phyloP scores from a whole-genome alignment of 495 filamentous ascomycete genomes.

The Neurospora tetraspora region DNA sequence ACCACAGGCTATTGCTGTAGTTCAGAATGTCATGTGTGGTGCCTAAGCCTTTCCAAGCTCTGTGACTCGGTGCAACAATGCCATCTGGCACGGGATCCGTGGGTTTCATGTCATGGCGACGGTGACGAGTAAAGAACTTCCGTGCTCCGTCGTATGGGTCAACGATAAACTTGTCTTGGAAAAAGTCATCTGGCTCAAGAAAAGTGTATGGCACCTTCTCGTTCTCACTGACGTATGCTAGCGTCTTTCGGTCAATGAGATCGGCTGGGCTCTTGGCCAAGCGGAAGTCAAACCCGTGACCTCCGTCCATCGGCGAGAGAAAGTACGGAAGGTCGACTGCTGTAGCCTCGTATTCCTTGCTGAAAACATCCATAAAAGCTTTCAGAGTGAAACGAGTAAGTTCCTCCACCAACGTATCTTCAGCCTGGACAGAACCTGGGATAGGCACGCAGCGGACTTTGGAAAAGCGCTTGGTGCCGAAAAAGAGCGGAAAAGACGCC shows the following conservation, averaged over 20 bases:
- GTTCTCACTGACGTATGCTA: constrained; percentile 43
- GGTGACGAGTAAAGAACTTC: constrained; percentile 42
- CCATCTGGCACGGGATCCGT: constrained; percentile 29
- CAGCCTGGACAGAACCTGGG: constrained; percentile 29
- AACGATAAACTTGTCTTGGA: constrained; percentile 56
- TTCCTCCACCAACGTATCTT: constrained; percentile 28
- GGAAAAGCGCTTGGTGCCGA: constrained; percentile 51
- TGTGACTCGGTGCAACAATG: constrained; percentile 17
- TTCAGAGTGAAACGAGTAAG: constrained; percentile 63
- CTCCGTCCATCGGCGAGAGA: constrained; percentile 52
- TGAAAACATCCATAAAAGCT: constrained; percentile 80
- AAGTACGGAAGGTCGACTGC: constrained; percentile 69
- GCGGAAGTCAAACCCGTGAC: constrained; percentile 19
- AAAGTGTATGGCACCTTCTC: constrained; percentile 41
- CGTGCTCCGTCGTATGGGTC: constrained; percentile 68
- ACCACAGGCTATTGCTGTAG: constrained; percentile 35
- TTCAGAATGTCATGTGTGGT: constrained; percentile 27
- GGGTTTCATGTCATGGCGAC: constrained; percentile 36
- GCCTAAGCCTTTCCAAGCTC: constrained; percentile 14
- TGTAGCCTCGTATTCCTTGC: constrained; percentile 65
- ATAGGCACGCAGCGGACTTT: constrained; percentile 37
- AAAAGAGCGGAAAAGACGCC: constrained; percentile 60
- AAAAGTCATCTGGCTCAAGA: constrained; percentile 42
- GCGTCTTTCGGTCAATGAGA: constrained; percentile 57
- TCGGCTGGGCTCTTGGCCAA: constrained; percentile 12